Evolutionary conservation across 2,329 filamentous ascomycete genomes (phyloP).

Genomic region (Diplodia intermedia): DNA sequence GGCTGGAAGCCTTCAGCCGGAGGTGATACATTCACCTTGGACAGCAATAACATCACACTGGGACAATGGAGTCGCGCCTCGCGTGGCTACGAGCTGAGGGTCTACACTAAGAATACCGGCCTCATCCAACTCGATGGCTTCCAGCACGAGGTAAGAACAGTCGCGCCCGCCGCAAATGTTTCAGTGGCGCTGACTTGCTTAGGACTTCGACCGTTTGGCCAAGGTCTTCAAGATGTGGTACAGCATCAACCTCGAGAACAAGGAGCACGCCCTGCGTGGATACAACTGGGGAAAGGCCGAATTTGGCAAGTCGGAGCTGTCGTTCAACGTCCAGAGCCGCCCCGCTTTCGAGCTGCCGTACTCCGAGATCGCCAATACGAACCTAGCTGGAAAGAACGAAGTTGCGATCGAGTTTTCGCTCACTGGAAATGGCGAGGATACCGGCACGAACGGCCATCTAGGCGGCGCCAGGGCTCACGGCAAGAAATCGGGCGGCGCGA

Average conservation of each 20-base stretch:
- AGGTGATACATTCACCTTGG: conserved; percentile 92
- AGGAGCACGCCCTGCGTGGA: conserved; percentile 91
- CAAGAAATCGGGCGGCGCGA: conserved; percentile 86
- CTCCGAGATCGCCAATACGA: conserved; percentile 96
- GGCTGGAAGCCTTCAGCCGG: conserved; percentile 92
- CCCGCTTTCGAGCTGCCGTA: conserved; percentile 97
- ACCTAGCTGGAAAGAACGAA: conserved; percentile 95
- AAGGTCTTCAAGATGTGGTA: conserved; percentile 99
- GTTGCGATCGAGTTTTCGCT: conserved; percentile 93
- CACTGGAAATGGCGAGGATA: conserved; percentile 72
- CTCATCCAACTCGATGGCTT: conserved; percentile 96
- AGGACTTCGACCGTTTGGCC: conserved; percentile 87
- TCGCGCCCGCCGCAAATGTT: not conserved
- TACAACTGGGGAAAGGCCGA: conserved; percentile 99
- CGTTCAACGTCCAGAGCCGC: conserved; percentile 96
- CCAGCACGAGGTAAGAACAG: conserved; percentile 71
- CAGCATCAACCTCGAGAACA: conserved; percentile 87
- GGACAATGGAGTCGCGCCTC: conserved; percentile 96
- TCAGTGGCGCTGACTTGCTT: conserved; percentile 31
- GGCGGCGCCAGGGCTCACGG: conserved; percentile 78
- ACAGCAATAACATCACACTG: conserved; percentile 80
- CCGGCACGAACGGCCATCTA: conserved; percentile 74
- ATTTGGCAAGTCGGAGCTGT: conserved; percentile 91
- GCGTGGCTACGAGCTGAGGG: conserved; percentile 92
- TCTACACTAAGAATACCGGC: conserved; percentile 81